Base-by-base conservation (phyloP, 2,329 filamentous ascomycete genomes). In the Colletotrichum aenigma region DNA sequence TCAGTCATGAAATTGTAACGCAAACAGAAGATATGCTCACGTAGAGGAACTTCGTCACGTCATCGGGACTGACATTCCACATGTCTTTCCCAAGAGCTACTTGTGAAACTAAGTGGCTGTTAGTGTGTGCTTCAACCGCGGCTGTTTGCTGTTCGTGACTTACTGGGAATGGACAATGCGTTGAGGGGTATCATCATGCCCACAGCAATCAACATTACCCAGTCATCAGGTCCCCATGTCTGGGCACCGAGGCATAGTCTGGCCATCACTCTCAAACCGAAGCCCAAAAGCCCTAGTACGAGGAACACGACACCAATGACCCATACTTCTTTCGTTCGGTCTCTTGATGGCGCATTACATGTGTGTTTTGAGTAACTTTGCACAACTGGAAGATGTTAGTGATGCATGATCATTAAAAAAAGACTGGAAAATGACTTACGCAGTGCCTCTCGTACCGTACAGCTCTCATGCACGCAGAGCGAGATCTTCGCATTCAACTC, bases 161-260 rank as follows among this genome's bases (percentile, higher is more conserved):
- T 61, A 75, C 72, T 73, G 7, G 64, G 70, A 34, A 73, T 52
- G 2, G 73, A 75, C 18, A 75, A 43, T 3, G 62, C 61, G 9
- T 75, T 75, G 6, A 75, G 64, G 4, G 73, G 70, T 62, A 75
- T 62, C 73, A 75, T 75, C 56, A 73, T 73, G 32, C 28, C 30
- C 71, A 81, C 79, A 9, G 83, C 81, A 21, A 79, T 74, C 6
- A 84, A 73, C 80, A 86, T 84, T 13, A 86, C 78, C 77, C 84
- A 86, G 76, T 88, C 86, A 34, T 88, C 86, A 4, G 81, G 18
- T n/a, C 82, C 82, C 82, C 82, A 84, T 9, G 76, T 71, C 36
- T 80, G 81, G 1, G 79, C 68, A 12, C 81, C 78, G 24, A 82
- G 55, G 48, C 73, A 68, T 4, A 84, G 32, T n/a, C 81, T 79